These are phyloP conservation scores for Gossypium turneri DNA, from an alignment of 345 rosid genomes.

Conservation along the genomic window DNA sequence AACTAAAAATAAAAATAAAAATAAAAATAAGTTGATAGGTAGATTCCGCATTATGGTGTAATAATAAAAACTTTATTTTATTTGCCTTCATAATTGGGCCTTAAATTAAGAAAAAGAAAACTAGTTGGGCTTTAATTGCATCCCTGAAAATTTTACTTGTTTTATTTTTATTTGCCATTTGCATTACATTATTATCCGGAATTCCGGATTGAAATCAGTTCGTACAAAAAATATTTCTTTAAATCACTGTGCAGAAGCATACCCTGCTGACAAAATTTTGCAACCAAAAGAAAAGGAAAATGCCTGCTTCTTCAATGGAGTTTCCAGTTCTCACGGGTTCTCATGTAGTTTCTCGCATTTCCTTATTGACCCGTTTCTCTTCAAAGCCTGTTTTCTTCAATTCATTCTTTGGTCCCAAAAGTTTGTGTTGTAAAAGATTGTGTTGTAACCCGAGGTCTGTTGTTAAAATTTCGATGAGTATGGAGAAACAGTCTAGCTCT, in stretches of 20 bases:
- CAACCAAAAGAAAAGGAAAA: neutral
- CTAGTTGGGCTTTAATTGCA: neutral
- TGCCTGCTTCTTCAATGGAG: constrained; percentile 16
- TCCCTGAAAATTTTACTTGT: no score
- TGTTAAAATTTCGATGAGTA: constrained; percentile 30
- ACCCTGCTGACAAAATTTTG: neutral
- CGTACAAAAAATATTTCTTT: neutral
- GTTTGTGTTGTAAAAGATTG: constrained; percentile 10
- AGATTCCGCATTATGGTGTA: no score
- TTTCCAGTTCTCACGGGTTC: constrained; percentile 34
- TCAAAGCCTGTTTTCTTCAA: constrained; percentile 9
- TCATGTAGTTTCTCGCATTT: constrained; percentile 22
- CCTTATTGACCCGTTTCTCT: constrained; percentile 13
- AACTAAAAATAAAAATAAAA: no score
- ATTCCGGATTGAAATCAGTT: neutral
- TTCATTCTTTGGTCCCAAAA: neutral
- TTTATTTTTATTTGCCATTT: no score
- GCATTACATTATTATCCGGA: no score
- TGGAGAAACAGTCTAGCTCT: constrained; percentile 23
- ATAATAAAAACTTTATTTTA: no score
- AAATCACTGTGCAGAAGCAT: neutral
- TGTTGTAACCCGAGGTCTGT: constrained; percentile 13
- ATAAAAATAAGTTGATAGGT: no score
- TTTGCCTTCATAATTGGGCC: neutral
- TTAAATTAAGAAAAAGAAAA: no score